These are phyloP conservation scores for Trypanosoma brucei DNA, from an alignment of 208 protist genomes.

Conservation along the genomic window DNA sequence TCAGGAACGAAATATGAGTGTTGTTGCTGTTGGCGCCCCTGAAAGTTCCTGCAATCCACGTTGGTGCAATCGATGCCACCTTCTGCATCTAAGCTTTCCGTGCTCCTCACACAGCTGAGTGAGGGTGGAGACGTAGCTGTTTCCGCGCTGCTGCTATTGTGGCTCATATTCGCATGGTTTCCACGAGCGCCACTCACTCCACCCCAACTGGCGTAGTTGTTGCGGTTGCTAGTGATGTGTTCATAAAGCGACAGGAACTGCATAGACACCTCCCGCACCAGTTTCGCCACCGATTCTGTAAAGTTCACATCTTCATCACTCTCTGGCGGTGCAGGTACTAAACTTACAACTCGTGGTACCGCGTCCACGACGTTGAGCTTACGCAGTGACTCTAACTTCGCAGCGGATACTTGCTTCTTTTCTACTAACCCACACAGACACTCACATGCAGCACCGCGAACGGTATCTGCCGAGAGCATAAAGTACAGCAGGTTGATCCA, in stretches of 20 bases:
- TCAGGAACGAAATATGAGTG: neutral
- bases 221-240: conserved; percentile 14
- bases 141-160: too few species aligned
- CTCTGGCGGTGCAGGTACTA: conserved; percentile 41
- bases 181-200: neutral
- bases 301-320: conserved; percentile 46
- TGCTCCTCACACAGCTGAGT: too few species aligned
- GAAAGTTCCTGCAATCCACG: neutral
- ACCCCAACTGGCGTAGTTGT: neutral
- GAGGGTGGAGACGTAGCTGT: too few species aligned
- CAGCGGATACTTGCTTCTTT: conserved; percentile 76
- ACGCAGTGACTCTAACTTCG: conserved; percentile 57
- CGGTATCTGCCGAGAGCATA: conserved; percentile 29
- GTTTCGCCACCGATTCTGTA: conserved; percentile 41
- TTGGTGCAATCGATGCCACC: neutral
- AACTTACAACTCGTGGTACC: conserved; percentile 49
- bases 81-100: neutral
- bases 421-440: conserved; percentile 57
- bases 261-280: conserved; percentile 46
- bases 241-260: conserved; percentile 63
- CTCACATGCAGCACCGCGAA: conserved; percentile 46
- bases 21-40: neutral
- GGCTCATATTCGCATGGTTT: neutral
- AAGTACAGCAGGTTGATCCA: conserved; percentile 80
- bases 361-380: conserved; percentile 52